Conservation (phyloP, 2,329 filamentous ascomycete species). For the Penicillium sp. region DNA sequence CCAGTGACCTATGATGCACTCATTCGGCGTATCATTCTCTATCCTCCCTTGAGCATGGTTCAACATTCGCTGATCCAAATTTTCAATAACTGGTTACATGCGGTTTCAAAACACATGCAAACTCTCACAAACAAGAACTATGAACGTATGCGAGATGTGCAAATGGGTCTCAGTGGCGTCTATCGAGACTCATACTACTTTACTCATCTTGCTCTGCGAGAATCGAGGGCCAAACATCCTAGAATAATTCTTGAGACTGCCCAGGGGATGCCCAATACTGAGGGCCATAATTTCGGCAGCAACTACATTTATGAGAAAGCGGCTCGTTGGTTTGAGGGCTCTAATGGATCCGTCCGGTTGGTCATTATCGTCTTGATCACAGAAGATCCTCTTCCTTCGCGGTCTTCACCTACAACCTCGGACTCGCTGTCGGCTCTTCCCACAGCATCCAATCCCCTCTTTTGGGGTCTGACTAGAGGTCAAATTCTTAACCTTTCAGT, state of each 20-base stretch:
- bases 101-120: not conserved
- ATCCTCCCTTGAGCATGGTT: not conserved
- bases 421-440: not conserved
- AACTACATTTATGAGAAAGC: conserved; percentile 3
- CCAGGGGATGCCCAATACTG: not conserved
- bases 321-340: conserved; percentile 1
- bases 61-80: not conserved
- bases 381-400: not conserved
- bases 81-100: not conserved
- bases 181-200: not conserved
- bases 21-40: not conserved
- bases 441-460: not conserved
- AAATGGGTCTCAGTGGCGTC: not conserved
- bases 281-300: not conserved
- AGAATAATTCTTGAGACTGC: not conserved
- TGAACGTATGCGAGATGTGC: not conserved
- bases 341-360: not conserved
- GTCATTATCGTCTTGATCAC: not conserved
- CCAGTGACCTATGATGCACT: not conserved
- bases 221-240: not conserved
- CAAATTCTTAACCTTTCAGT: not conserved
- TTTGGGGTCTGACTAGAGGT: not conserved
- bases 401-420: not conserved
- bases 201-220: not conserved
- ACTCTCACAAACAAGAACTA: not conserved